Evolutionary conservation across 805 yeast genomes (phyloP).

Genomic region (Metschnikowia proteae): DNA sequence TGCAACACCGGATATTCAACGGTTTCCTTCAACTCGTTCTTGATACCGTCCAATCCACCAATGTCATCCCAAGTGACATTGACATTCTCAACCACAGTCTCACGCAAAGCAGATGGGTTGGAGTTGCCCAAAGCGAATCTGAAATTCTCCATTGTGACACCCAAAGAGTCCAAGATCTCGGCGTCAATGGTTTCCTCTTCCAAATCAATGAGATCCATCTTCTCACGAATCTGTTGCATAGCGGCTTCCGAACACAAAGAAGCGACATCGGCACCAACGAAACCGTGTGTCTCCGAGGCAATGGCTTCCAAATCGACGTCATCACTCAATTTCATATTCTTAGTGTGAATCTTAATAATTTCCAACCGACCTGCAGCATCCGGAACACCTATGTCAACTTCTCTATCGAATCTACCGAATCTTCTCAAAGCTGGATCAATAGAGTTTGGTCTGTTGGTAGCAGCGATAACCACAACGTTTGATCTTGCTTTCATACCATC

Average conservation of each 20-base stretch:
- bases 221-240: slow-evolving; percentile 99
- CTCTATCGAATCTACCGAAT: slow-evolving; percentile 83
- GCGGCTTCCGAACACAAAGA: slow-evolving; percentile 99
- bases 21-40: slow-evolving; percentile 95
- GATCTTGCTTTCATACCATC: slow-evolving; percentile 99
- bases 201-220: slow-evolving; percentile 95
- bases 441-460: slow-evolving; percentile 85
- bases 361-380: slow-evolving; percentile 98
- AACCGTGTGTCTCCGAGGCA: slow-evolving; percentile 98
- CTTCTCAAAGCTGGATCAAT: slow-evolving; percentile 84
- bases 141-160: slow-evolving; percentile 98
- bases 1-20: slow-evolving; percentile 98
- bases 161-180: slow-evolving; percentile 90
- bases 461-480: slow-evolving; percentile 96
- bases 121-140: slow-evolving; percentile 96
- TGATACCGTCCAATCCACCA: slow-evolving; percentile 96
- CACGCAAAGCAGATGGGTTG: slow-evolving; percentile 98
- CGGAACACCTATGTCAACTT: slow-evolving; percentile 87
- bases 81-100: slow-evolving; percentile 97
- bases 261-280: slow-evolving; percentile 98
- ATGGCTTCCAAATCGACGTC: slow-evolving; percentile 95
- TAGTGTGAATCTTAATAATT: slow-evolving; percentile 94
- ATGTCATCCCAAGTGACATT: slow-evolving; percentile 99
- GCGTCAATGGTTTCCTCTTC: slow-evolving; percentile 98
- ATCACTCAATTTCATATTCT: slow-evolving; percentile 93